A percentile compares a stretch with the other conserved stretches of the same genome.
Evolutionary conservation across 148 eudicot genomes (phyloP).

Genomic region (Rhododendron molle): DNA sequence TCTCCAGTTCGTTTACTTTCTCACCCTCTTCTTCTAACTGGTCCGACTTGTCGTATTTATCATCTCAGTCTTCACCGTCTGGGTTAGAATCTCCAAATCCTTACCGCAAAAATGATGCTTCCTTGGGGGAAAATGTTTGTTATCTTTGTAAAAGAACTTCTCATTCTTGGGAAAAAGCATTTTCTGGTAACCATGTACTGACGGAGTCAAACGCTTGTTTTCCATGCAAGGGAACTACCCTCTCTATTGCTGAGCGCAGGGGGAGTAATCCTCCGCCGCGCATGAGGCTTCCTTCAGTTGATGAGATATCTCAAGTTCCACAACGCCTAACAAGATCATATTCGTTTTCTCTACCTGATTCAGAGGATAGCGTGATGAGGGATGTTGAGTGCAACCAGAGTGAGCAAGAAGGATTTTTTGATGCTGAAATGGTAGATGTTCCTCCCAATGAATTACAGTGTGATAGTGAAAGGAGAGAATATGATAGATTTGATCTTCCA

Average conservation of each 20-base stretch:
- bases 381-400: constrained; percentile 22
- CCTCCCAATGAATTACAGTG: constrained; percentile 13
- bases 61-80: constrained; percentile 69
- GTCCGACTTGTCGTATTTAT: constrained; percentile 71
- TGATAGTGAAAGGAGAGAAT: not conserved
- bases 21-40: constrained; percentile 87
- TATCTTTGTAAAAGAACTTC: constrained; percentile 25
- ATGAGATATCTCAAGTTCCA: constrained; percentile 38
- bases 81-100: constrained; percentile 40
- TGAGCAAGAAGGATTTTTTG: constrained; percentile 15
- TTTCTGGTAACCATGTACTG: constrained; percentile 26
- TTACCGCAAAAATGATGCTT: constrained; percentile 20
- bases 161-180: constrained; percentile 27
- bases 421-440: constrained; percentile 21
- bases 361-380: constrained; percentile 30
- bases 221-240: constrained; percentile 35
- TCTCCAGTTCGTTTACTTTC: constrained; percentile 66
- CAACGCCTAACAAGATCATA: constrained; percentile 43
- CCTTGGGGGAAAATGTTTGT: constrained; percentile 23
- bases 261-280: constrained; percentile 48
- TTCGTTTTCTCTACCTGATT: constrained; percentile 55
- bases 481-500: not conserved
- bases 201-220: constrained; percentile 20
- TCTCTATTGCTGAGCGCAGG: constrained; percentile 56
- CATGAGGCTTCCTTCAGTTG: constrained; percentile 37